Evolutionary conservation across 2,329 filamentous ascomycete genomes (phyloP).

Genomic region (Oidium heveae): DNA sequence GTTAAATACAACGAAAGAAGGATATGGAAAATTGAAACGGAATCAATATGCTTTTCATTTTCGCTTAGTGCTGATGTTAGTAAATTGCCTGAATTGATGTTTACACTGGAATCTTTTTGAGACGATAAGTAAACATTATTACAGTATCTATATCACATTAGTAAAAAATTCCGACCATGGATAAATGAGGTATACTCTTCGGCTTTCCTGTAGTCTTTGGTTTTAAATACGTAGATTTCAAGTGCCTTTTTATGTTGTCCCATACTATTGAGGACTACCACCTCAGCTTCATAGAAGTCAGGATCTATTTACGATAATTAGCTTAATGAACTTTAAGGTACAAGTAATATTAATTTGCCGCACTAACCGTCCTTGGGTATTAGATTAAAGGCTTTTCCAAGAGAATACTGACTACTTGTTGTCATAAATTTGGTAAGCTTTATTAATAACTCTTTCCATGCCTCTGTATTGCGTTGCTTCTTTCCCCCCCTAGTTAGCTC

Average conservation of each 20-base stretch:
- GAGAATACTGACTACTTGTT: conserved; percentile 56
- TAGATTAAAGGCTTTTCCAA: conserved; percentile 48
- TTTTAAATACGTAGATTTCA: conserved; percentile 93
- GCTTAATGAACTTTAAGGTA: too few relatives aligned
- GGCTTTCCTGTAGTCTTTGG: conserved; percentile 66
- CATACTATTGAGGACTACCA: conserved; percentile 84
- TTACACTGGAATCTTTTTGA: conserved; percentile 15
- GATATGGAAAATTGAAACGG: conserved; percentile 71
- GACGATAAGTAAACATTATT: conserved; percentile 53
- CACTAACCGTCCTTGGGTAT: conserved; percentile 54
- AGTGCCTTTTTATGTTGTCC: conserved; percentile 83
- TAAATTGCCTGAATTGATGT: not conserved
- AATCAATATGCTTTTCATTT: conserved; percentile 22
- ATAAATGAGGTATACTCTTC: conserved; percentile 42
- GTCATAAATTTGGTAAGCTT: conserved; percentile 52
- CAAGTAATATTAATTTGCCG: too few relatives aligned
- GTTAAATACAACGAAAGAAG: conserved; percentile 73
- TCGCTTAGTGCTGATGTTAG: conserved; percentile 10
- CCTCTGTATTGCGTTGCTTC: conserved; percentile 18
- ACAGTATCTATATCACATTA: conserved; percentile 43
- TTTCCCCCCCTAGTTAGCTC: conserved; percentile 16
- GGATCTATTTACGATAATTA: conserved; percentile 28
- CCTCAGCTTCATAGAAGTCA: conserved; percentile 68
- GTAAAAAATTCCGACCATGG: not conserved
- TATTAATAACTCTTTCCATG: conserved; percentile 32